phyloP scores from a whole-genome alignment of 1,139 yeast species.

The Pichia sp. region DNA sequence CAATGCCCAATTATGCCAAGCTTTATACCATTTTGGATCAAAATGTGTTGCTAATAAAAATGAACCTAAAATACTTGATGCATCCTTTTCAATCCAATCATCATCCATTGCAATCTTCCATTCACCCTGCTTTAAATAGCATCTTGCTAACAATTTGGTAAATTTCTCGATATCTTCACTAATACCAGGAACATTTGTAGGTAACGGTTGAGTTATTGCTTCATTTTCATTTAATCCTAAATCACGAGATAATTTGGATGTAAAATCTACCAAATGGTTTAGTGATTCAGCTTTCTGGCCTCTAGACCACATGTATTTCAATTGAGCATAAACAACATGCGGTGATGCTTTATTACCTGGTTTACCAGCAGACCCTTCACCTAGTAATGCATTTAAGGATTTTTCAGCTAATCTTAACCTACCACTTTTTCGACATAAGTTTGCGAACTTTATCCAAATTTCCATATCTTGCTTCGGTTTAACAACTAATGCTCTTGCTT shows the following conservation, averaged over 20 bases:
- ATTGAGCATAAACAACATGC: constrained; percentile 92
- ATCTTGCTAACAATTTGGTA: constrained; percentile 84
- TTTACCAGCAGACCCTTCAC: constrained; percentile 38
- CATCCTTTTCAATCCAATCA: constrained; percentile 73
- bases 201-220: constrained; percentile 81
- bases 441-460: constrained; percentile 97
- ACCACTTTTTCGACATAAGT: constrained; percentile 89
- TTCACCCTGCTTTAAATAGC: constrained; percentile 95
- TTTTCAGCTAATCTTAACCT: constrained; percentile 89
- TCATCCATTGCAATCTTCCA: constrained; percentile 85
- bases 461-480: constrained; percentile 97
- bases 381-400: constrained; percentile 71
- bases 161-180: constrained; percentile 76
- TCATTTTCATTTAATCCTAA: constrained; percentile 76
- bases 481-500: constrained; percentile 87
- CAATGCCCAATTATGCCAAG: constrained; percentile 99
- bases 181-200: constrained; percentile 66
- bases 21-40: constrained; percentile 91
- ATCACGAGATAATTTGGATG: constrained; percentile 85
- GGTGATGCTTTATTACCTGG: constrained; percentile 75
- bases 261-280: constrained; percentile 79
- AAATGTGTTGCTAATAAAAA: constrained; percentile 91
- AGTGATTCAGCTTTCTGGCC: constrained; percentile 87
- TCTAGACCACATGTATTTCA: constrained; percentile 95
- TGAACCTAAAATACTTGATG: constrained; percentile 82